Evolutionary conservation across 2,329 filamentous ascomycete species (phyloP), one percentile per base, ranked within the genome.

Genomic region (Beauveria medogensis): DNA sequence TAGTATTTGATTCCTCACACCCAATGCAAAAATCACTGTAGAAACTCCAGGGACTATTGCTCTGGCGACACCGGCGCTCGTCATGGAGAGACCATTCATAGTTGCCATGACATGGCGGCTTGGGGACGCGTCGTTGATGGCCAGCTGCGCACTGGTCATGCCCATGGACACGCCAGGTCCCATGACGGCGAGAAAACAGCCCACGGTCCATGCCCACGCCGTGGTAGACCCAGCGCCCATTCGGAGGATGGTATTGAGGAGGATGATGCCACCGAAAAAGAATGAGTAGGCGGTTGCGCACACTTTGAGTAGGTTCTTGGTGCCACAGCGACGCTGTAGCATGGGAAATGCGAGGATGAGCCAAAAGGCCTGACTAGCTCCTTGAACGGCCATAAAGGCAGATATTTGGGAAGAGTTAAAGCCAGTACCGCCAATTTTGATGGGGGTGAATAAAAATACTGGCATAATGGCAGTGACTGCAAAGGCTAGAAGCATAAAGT

Each of bases 91-190:
- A 5, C 87, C 86, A 66, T 93, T 93, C 26, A 94, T 74, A 0
- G 84, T 91, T 0, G 86, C 89, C 9, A 93, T 75, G 0, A 84
- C 81, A 47, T 78, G 76, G 1, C 83, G 80, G 12, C 79, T 83
- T 0, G 90, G 90, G 0, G 86, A 80, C 2, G 89, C 82, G 62
- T 92, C 88, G 70, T 93, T 93, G 37, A 93, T 69, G 0, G 85
- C 84, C 9, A 93, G 82, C 75, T 92, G 89, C 1, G 87, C 80
- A 2, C 79, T 85, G 0, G 88, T 92, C 68, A 88, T 89, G 2
- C 80, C 78, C 87, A 90, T 91, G 50, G 79, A 80, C 0, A 89
- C 82, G 1, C 85, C 84, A 16, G 80, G 80, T 0, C 86, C 87
- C 5, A 74, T 7, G 0, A 89, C 20, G 0, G 76, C 74, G 16